Base-by-base conservation (phyloP, 1,284 basidiomycete species). In the Tilletia indica region DNA sequence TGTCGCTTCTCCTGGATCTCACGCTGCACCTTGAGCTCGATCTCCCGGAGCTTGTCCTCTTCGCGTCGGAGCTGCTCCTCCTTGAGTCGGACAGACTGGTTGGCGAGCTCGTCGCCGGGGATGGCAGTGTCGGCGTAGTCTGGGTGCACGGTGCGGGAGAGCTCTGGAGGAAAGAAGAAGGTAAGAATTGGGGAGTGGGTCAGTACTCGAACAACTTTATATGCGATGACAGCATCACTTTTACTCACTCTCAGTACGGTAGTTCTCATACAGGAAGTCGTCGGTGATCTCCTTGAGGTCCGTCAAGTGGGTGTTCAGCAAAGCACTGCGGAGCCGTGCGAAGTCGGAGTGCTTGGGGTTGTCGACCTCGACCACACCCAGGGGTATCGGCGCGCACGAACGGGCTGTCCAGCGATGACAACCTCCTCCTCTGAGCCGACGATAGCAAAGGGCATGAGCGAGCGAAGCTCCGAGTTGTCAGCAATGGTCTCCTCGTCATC, bases 1-100 rank as follows among this genome's bases (percentile, higher is more conserved):
- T 99, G 97, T 83, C 95, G 89, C 89, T 97, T 97, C 88, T 99
- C 93, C 86, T 93, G 93, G 86, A 99, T 96, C 88, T 99, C 97
- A 74, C 97, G 90, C 86, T 98, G 96, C 49, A 98, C 94, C 85
- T 94, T 94, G 85, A 98, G 89, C 85, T 99, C 97, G 85, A 98
- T 94, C 87, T 99, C 97, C 80, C 96, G 93, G 76, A 99, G 88
- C 91, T 93, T 84, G 71, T 83, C 78, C 80, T 85, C 85, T 86
- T 99, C 97, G 75, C 93, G 88, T 80, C 95, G 92, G 74, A 99
- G 91, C 86, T 99, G 97, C 85, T 99, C 96, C 87, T 99, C 96
- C 88, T 97, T 98, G 86, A 98, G 90, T 74, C 94, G 91, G 69
- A 97, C 94, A 71, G 92, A 94, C 87, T 97, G 96, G 76, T 92